A percentile compares a stretch with the other conserved stretches of the same genome.
Conservation (phyloP, 202 grass and related monocot species). For the Carex arenaria region DNA sequence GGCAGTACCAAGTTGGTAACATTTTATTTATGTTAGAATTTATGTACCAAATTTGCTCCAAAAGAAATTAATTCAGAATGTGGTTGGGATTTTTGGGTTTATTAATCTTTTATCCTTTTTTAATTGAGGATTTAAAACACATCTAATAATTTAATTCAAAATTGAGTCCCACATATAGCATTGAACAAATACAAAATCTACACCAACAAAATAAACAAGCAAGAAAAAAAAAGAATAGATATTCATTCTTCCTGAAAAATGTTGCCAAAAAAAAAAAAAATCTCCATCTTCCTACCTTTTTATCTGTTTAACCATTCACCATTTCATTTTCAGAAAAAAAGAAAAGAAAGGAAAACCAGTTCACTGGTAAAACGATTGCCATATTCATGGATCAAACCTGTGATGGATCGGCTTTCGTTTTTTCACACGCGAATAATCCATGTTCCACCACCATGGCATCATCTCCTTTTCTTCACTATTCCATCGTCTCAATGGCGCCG, state of each 20-base stretch:
- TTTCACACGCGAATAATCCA: slow-evolving; percentile 30
- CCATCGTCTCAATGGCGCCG: background rate
- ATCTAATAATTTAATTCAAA: background rate
- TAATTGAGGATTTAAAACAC: too few relatives aligned
- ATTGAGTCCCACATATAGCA: background rate
- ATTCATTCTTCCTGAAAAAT: background rate
- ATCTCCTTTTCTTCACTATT: background rate
- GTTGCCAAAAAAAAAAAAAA: background rate
- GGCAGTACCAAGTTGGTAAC: too few relatives aligned
- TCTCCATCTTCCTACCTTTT: background rate
- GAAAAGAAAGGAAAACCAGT: background rate
- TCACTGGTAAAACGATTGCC: background rate
- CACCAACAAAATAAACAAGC: background rate
- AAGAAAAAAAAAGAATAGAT: background rate
- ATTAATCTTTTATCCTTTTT: too few relatives aligned
- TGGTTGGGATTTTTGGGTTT: too few relatives aligned
- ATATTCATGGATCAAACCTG: slow-evolving; percentile 27
- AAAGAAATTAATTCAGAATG: too few relatives aligned
- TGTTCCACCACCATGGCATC: slow-evolving; percentile 29
- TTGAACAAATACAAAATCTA: background rate
- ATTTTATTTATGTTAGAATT: too few relatives aligned
- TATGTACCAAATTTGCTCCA: too few relatives aligned
- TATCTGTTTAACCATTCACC: background rate
- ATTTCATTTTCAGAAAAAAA: background rate
- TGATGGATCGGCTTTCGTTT: slow-evolving; percentile 32